These are phyloP conservation scores for Amanita exitialis DNA, from an alignment of 768 basidiomycete species.

Conservation along the genomic window DNA sequence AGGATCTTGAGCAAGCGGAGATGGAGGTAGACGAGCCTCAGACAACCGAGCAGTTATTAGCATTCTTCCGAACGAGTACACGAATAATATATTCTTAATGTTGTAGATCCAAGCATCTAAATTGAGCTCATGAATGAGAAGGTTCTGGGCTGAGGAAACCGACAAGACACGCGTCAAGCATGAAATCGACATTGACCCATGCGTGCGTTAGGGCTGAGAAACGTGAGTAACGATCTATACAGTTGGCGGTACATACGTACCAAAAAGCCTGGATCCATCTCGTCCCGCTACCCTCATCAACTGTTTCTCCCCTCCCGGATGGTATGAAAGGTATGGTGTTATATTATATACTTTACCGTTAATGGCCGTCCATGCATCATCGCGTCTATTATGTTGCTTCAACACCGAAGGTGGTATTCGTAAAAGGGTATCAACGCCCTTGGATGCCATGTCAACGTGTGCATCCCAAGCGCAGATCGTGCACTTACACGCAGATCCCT, in stretches of 20 bases:
- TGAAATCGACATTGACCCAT: conserved; percentile 95
- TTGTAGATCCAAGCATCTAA: background rate
- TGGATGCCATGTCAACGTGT: conserved; percentile 3
- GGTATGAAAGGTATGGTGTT: conserved; percentile 81
- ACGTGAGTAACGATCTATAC: background rate
- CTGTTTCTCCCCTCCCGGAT: conserved; percentile 92
- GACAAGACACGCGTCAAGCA: conserved; percentile 89
- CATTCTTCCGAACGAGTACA: background rate
- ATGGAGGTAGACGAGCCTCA: background rate
- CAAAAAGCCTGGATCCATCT: conserved; percentile 91
- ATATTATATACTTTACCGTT: conserved; percentile 96
- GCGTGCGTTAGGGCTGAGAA: conserved; percentile 76
- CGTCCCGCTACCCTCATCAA: conserved; percentile 92
- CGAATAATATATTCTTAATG: conserved; percentile 1
- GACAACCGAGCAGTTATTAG: background rate
- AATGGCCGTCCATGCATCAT: conserved; percentile 91
- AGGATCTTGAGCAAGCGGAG: background rate
- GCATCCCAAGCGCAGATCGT: background rate
- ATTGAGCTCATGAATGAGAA: conserved; percentile 9
- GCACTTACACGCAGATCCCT: conserved; percentile 60
- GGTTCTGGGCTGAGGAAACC: conserved; percentile 81
- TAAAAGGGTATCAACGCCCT: conserved; percentile 61
- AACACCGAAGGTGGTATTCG: conserved; percentile 72
- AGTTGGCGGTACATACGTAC: conserved; percentile 33
- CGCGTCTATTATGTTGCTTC: conserved; percentile 69